These are phyloP conservation scores for Cantharellus cinnabarinus DNA, from an alignment of 768 basidiomycete species.

Conservation along the genomic window DNA sequence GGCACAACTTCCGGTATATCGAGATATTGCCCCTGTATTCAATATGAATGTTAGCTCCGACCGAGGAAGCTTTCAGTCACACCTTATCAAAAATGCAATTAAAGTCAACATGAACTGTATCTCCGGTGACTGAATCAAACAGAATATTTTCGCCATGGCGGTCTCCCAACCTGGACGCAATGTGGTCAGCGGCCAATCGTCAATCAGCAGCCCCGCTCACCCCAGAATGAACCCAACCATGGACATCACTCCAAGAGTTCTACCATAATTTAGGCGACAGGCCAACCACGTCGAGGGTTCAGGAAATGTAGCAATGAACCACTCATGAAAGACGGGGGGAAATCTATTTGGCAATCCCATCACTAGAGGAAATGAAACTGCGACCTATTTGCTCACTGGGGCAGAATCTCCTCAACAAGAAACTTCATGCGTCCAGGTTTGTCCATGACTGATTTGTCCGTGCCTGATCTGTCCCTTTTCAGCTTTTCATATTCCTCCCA, in stretches of 20 bases:
- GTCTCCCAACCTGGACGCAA: conserved; percentile 62
- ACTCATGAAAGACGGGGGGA: conserved; percentile 83
- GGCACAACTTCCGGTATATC: conserved; percentile 85
- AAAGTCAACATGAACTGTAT: conserved; percentile 91
- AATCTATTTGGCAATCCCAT: conserved; percentile 23
- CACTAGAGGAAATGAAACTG: not conserved
- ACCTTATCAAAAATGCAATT: conserved; percentile 97
- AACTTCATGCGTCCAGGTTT: not conserved
- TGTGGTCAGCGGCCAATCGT: not conserved
- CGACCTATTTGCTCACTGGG: conserved; percentile 25
- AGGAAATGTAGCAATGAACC: conserved; percentile 94
- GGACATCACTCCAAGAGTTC: conserved; percentile 91
- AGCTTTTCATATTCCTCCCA: conserved; percentile 27
- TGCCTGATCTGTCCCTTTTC: conserved; percentile 30
- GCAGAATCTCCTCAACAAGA: conserved; percentile 30
- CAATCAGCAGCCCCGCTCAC: conserved; percentile 25
- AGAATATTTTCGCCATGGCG: conserved; percentile 93
- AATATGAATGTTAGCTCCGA: not conserved
- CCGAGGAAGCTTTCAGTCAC: conserved; percentile 3
- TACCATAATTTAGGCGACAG: conserved; percentile 64
- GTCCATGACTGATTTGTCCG: conserved; percentile 26
- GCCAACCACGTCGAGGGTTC: conserved; percentile 91
- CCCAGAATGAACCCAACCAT: conserved; percentile 97
- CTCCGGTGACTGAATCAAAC: conserved; percentile 71
- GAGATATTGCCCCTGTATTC: conserved; percentile 48